Evolutionary conservation across 805 yeast species (phyloP), one percentile per base, ranked within the genome.

Genomic region (Schwanniomyces yamadae): DNA sequence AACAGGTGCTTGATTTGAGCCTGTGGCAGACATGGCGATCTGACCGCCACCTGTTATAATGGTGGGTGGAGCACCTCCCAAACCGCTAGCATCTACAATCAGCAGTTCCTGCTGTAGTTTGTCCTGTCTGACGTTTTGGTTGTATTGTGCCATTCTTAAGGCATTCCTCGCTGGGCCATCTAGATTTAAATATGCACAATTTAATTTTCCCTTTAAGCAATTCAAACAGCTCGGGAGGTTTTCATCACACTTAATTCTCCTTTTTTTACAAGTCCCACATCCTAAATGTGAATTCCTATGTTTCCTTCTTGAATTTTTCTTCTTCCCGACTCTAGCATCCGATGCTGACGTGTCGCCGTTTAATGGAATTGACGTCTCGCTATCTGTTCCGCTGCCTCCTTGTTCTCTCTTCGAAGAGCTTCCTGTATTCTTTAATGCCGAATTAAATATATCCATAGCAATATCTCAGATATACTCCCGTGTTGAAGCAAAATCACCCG

Each of bases 201-300:
- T 70, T 33, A 68, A 55, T 43, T 68, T 66, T 7, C 74, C 73
- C 49, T 69, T 66, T 42, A 60, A 48, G 40, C 78, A 73, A 45
- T 73, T 73, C 40, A 64, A 50, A 44, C 78, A 73, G 32, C 68
- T 64, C 0, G 78, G 78, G 12, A 73, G 57, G 30, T 64, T 68
- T 41, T 73, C 77, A 46, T 70, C 75, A 50, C 78, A 73, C 42
- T 73, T 73, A 52, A 73, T 73, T 26, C 78, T 55, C 38, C 78
- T 58, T 38, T 69, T 71, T 35, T 73, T 73, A 45, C 78, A 73
- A 15, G 80, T 78, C 3, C 77, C 78, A 59, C 93, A 84, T n/a
- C 93, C 91, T 34, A 75, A 53, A 49, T 82, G 88, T 5, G 86
- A 80, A 59, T 82, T 82, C 39, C 81, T 66, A 56, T 82, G 88